These are phyloP conservation scores for Betula pendula DNA, from an alignment of 306 rosid genomes.

Conservation along the genomic window DNA sequence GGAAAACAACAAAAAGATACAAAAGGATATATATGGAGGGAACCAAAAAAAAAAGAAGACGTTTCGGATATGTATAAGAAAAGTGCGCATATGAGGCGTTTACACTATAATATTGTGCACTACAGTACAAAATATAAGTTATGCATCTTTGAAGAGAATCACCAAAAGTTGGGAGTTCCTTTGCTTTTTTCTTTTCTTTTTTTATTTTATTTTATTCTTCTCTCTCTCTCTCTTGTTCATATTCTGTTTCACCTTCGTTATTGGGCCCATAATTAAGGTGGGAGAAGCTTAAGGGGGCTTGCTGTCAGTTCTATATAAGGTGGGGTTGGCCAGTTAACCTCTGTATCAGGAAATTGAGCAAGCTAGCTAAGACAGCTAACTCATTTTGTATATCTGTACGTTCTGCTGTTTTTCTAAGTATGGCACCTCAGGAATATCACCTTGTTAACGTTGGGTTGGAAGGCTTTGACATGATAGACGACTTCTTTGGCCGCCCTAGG, in stretches of 20 bases:
- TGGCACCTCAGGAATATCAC: constrained; percentile 47
- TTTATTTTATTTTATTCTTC: too few species aligned
- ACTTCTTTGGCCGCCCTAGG: neutral
- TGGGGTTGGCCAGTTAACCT: neutral
- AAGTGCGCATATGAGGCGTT: too few species aligned
- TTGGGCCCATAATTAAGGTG: neutral
- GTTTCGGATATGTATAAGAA: too few species aligned
- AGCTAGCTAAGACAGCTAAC: neutral
- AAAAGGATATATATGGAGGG: too few species aligned
- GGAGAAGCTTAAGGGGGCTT: neutral
- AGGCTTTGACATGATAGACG: constrained; percentile 21
- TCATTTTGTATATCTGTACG: neutral
- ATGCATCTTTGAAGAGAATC: neutral
- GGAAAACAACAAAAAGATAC: too few species aligned
- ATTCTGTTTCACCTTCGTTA: neutral
- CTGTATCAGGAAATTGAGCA: neutral
- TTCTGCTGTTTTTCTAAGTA: neutral
- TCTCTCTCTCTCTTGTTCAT: neutral
- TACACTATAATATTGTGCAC: too few species aligned
- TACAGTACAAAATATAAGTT: neutral
- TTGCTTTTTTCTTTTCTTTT: neutral
- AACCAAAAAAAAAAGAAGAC: too few species aligned
- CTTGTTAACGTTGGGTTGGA: constrained; percentile 34
- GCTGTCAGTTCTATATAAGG: neutral
- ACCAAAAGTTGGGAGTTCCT: neutral